Evolutionary conservation across 768 basidiomycete genomes (phyloP).

Genomic region (Leucogyrophana mollusca): DNA sequence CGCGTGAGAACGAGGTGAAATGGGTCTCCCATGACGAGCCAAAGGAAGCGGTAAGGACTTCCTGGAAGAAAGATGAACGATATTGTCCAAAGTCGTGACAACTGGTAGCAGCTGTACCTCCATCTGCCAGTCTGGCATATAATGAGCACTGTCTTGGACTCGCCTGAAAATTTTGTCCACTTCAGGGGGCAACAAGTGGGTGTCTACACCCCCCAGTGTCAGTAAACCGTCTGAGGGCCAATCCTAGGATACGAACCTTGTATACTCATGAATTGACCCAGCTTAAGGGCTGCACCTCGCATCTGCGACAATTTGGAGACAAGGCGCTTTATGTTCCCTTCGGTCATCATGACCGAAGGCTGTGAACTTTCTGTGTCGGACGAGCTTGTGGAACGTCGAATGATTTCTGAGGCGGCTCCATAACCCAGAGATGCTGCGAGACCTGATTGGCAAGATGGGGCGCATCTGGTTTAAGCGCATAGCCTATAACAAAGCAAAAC

Average conservation of each 20-base stretch:
- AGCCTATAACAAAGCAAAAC: constrained; percentile 12
- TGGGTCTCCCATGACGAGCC: constrained; percentile 70
- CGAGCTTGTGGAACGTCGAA: constrained; percentile 61
- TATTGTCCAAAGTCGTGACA: not conserved
- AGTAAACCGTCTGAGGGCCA: not conserved
- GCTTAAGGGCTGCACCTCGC: constrained; percentile 94
- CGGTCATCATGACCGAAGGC: constrained; percentile 78
- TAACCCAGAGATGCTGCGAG: constrained; percentile 87
- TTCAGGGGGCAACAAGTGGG: constrained; percentile 83
- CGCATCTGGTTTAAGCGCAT: not conserved
- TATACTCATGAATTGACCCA: constrained; percentile 97
- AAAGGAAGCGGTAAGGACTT: constrained; percentile 75
- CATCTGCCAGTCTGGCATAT: constrained; percentile 99
- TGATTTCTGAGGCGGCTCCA: constrained; percentile 84
- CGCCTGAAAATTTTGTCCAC: constrained; percentile 84
- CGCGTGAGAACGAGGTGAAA: constrained; percentile 75
- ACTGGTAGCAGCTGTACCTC: constrained; percentile 54
- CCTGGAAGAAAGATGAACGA: constrained; percentile 25
- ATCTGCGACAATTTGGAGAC: constrained; percentile 93
- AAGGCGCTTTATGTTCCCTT: constrained; percentile 85
- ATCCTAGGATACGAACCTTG: constrained; percentile 53
- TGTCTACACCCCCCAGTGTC: constrained; percentile 52
- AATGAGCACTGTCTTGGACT: constrained; percentile 94
- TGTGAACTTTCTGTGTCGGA: constrained; percentile 24
- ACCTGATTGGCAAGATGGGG: constrained; percentile 51